Evolutionary conservation across 2,329 filamentous ascomycete species (phyloP).

Genomic region (Colletotrichum higginsianum): DNA sequence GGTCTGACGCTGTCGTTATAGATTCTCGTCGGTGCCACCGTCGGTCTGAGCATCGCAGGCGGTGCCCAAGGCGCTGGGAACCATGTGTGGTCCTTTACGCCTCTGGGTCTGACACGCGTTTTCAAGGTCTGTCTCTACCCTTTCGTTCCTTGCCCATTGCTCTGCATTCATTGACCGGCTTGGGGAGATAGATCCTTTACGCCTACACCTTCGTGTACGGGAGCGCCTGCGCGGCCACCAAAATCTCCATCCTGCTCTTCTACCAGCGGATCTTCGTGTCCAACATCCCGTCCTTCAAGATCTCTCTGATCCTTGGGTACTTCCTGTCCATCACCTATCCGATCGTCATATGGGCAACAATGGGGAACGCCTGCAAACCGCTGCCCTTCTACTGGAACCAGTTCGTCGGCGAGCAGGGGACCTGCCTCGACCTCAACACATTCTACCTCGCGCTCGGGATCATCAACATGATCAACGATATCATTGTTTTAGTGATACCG

Average conservation of each 20-base stretch:
- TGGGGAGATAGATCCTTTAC: conserved; percentile 28
- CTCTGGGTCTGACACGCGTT: not conserved
- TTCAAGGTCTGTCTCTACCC: conserved; percentile 1
- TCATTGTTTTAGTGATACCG: conserved; percentile 37
- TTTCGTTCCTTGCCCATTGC: no score
- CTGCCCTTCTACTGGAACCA: conserved; percentile 41
- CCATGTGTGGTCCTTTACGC: conserved; percentile 31
- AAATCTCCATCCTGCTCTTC: conserved; percentile 43
- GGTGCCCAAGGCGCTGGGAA: conserved; percentile 24
- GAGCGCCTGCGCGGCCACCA: conserved; percentile 37
- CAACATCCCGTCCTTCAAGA: conserved; percentile 4
- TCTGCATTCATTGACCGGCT: not conserved
- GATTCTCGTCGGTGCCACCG: conserved; percentile 27
- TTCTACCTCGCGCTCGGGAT: conserved; percentile 37
- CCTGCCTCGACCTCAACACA: conserved; percentile 27
- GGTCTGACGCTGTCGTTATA: not conserved
- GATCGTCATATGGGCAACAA: conserved; percentile 37
- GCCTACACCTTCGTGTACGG: conserved; percentile 42
- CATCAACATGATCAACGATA: conserved; percentile 39
- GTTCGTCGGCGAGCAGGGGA: conserved; percentile 26
- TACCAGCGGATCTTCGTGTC: conserved; percentile 40
- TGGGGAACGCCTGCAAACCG: conserved; percentile 35
- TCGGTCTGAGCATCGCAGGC: conserved; percentile 30
- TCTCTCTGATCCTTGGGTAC: conserved; percentile 22
- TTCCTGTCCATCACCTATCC: conserved; percentile 33